Evolutionary conservation across 306 rosid species (phyloP).

Genomic region (Acacia confusa): DNA sequence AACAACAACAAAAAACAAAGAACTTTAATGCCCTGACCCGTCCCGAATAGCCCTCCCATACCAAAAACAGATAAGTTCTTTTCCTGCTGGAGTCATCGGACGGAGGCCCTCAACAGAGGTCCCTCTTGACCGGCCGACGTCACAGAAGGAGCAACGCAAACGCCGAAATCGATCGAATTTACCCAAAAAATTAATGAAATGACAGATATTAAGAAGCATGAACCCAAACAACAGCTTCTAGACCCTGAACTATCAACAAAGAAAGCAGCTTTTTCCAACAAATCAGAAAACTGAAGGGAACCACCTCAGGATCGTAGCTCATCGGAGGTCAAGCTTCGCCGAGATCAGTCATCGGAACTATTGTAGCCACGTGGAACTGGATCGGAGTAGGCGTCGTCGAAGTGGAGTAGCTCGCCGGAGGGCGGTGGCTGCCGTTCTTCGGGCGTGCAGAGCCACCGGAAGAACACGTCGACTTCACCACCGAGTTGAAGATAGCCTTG

Average conservation of each 20-base stretch:
- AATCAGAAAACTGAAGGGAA: not conserved
- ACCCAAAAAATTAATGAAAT: not conserved
- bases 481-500: constrained; percentile 1
- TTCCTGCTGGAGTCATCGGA: too few species aligned
- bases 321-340: not conserved
- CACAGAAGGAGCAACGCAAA: not conserved
- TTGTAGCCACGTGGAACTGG: constrained; percentile 10
- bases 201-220: not conserved
- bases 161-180: not conserved
- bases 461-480: not conserved
- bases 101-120: not conserved
- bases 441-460: not conserved
- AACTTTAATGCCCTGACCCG: too few species aligned
- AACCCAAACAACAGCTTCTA: not conserved
- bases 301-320: constrained; percentile 26
- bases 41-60: too few species aligned
- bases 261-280: not conserved
- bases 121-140: not conserved
- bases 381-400: constrained; percentile 27
- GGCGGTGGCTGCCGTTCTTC: not conserved
- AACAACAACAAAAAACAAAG: too few species aligned
- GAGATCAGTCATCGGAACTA: not conserved
- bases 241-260: not conserved
- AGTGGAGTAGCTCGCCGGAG: constrained; percentile 23
- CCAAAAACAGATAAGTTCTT: too few species aligned